Evolutionary conservation across 1,139 yeast genomes (phyloP).

Genomic region (Hyphopichia burtonii): DNA sequence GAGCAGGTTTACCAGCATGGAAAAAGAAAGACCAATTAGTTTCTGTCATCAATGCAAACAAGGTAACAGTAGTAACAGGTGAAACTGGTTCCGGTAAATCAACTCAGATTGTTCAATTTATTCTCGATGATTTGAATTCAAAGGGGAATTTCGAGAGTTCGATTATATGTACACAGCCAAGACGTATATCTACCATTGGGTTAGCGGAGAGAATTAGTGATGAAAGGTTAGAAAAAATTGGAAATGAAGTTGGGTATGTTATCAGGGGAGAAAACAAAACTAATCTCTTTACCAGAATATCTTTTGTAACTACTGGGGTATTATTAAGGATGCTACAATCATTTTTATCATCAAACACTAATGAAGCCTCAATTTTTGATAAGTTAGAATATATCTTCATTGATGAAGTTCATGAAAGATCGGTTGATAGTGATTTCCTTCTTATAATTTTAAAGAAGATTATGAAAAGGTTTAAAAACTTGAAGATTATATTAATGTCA

Average conservation of each 20-base stretch:
- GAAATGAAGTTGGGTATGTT: conserved; percentile 82
- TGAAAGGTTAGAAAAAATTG: conserved; percentile 69
- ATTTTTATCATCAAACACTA: conserved; percentile 15
- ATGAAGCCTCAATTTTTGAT: conserved; percentile 41
- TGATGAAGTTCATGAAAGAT: conserved; percentile 96
- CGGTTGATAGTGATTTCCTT: conserved; percentile 85
- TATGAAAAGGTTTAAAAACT: conserved; percentile 41
- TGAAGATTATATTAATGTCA: conserved; percentile 84
- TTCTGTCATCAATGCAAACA: conserved; percentile 52
- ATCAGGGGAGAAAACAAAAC: conserved; percentile 88
- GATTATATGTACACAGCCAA: conserved; percentile 89
- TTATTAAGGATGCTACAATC: conserved; percentile 79
- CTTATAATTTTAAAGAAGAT: conserved; percentile 72
- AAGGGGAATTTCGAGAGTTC: conserved; percentile 51
- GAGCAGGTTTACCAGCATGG: conserved; percentile 84
- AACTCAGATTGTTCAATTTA: conserved; percentile 87
- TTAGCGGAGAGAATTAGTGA: conserved; percentile 89
- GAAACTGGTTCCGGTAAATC: conserved; percentile 98
- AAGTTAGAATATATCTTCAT: conserved; percentile 68
- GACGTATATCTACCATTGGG: conserved; percentile 94
- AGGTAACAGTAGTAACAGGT: conserved; percentile 82
- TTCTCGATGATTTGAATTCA: conserved; percentile 60
- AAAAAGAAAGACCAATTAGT: conserved; percentile 56
- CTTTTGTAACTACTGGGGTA: conserved; percentile 93
- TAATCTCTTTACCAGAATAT: conserved; percentile 57